Percentiles rank a stretch among this genome's conserved stretches.
Evolutionary conservation across 345 rosid genomes (phyloP).

Genomic region (Mangifera indica): DNA sequence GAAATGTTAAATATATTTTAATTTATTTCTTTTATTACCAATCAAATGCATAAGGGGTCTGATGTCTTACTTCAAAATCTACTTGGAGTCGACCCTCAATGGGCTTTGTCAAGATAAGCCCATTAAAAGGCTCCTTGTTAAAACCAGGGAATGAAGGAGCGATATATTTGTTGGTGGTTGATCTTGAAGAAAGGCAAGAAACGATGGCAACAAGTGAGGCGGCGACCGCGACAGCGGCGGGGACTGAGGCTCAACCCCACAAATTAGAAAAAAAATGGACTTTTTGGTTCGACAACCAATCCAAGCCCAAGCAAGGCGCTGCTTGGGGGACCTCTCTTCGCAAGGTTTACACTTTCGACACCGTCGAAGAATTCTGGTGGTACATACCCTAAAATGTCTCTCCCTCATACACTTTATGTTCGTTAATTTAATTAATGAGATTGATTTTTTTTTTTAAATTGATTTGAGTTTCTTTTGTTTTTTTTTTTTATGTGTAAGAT

Average conservation of each 20-base stretch:
- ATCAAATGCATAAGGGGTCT: too few relatives aligned
- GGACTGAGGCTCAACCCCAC: slow-evolving; percentile 43
- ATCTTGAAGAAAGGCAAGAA: not conserved
- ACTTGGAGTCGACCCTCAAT: too few relatives aligned
- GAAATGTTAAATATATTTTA: too few relatives aligned
- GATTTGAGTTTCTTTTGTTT: not conserved
- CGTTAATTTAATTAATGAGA: not conserved
- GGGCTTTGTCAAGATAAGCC: too few relatives aligned
- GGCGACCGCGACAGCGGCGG: slow-evolving; percentile 24
- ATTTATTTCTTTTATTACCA: too few relatives aligned
- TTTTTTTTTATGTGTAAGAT: too few relatives aligned
- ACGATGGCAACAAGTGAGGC: slow-evolving; percentile 41
- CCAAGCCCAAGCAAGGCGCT: slow-evolving; percentile 74
- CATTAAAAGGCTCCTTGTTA: too few relatives aligned
- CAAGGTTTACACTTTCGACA: slow-evolving; percentile 74
- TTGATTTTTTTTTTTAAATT: too few relatives aligned
- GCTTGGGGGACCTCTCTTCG: slow-evolving; percentile 89
- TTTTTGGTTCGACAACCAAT: slow-evolving; percentile 86
- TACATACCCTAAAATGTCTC: slow-evolving; percentile 6
- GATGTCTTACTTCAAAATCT: too few relatives aligned
- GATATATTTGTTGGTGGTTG: too few relatives aligned
- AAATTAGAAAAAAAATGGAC: slow-evolving; percentile 86
- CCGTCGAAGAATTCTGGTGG: slow-evolving; percentile 98
- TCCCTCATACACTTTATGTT: not conserved
- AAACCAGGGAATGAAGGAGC: too few relatives aligned